Conservation (phyloP, 2,329 filamentous ascomycete species). For the Alternaria brassicicola region DNA sequence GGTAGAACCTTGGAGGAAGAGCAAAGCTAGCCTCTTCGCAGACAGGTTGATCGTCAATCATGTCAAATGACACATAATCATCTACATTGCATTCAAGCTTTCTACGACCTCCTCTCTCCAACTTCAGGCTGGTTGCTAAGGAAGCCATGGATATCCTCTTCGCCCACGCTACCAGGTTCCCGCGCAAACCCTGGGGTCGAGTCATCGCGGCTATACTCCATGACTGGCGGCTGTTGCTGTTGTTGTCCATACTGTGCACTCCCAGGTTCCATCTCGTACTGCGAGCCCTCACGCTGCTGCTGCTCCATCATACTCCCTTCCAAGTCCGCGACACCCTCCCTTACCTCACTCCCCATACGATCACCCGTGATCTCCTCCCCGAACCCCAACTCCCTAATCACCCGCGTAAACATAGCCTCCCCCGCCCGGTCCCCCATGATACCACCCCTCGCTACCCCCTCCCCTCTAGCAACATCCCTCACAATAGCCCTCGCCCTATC, state of each 20-base stretch:
- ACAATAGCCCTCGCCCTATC: conserved; percentile 46
- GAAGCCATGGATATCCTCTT: conserved; percentile 23
- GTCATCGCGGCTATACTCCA: not conserved
- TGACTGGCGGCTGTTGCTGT: not conserved
- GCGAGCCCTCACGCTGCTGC: not conserved
- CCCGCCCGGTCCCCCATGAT: conserved; percentile 21
- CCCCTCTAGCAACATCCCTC: conserved; percentile 42
- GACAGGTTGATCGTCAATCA: not conserved
- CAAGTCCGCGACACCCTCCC: not conserved
- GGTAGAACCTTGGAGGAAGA: not conserved
- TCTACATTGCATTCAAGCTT: not conserved
- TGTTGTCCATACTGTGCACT: not conserved
- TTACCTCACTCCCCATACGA: not conserved
- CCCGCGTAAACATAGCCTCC: conserved; percentile 24
- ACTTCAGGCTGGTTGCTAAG: conserved; percentile 16
- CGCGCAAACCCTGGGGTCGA: not conserved
- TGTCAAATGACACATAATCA: not conserved
- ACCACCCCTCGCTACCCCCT: conserved; percentile 37
- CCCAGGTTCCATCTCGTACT: not conserved
- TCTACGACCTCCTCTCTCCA: not conserved
- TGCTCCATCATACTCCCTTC: not conserved
- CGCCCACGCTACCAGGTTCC: not conserved
- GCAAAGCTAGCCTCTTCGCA: not conserved
- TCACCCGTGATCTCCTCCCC: conserved; percentile 21
- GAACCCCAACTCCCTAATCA: conserved; percentile 18